Evolutionary conservation across 1,284 basidiomycete species (phyloP), one percentile per base, ranked within the genome.

Genomic region (Ceratobasidium sp.): DNA sequence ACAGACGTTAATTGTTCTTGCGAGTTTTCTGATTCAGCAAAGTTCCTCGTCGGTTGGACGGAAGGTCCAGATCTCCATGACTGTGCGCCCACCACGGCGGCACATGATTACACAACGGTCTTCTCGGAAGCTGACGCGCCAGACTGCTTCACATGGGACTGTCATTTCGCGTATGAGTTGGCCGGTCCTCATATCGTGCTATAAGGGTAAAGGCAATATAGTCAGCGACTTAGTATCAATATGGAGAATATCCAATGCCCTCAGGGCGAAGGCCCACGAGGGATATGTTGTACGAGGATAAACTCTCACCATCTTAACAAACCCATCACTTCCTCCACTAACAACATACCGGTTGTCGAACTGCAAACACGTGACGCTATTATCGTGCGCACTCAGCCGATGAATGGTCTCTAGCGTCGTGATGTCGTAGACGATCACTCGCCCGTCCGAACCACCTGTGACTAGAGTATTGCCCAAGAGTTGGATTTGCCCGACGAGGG

Each of bases 401-500:
- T 84, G 84, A 24, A 83, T 79, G 64, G 85, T 86, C 48, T 86
- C 83, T 77, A 85, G 85, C 54, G 88, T 89, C 44, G 84, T 82
- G 24, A 98, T 87, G 59, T 91, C 89, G 83, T 96, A 98, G 41
- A 94, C 92, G 80, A 99, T 95, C 48, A 99, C 93, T 0, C 95
- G 90, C 0, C 97, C 97, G 80, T 98, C 97, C 0, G 96, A 96
- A 22, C 95, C 96, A 60, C 96, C 97, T 0, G 96, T 98, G 54
- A 93, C 92, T 73, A 99, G 90, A 33, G 92, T 85, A 78, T 85
- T 86, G 72, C 88, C 87, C 1, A 89, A 90, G 62, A 99, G 88
- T 81, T 98, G 96, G 29, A 99, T 86, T 81, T 97, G 95, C 77
- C 96, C 97, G 9, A 99, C 96, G 66, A 99, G 91, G 1, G 95